Conservation (phyloP, 1,284 basidiomycete genomes). For the Sporisorium reilianum region DNA sequence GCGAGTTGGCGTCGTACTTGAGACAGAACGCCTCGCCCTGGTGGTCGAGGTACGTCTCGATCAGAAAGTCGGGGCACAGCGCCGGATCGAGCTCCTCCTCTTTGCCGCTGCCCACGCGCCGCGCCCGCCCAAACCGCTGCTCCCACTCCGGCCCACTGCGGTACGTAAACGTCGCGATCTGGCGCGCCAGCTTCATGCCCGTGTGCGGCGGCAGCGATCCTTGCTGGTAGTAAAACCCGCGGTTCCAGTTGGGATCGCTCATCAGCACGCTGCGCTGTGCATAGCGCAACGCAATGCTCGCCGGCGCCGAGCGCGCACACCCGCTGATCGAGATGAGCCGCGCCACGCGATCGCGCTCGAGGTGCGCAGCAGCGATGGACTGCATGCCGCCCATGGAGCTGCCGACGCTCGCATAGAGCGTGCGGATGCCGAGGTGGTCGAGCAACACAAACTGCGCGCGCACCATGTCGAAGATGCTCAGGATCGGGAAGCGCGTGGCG, state of each 20-base stretch:
- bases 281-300: conserved; percentile 93
- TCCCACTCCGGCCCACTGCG: conserved; percentile 99
- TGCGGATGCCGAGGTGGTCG: conserved; percentile 85
- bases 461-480: conserved; percentile 96
- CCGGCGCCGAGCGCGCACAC: conserved; percentile 88
- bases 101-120: conserved; percentile 70
- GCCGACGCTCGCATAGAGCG: conserved; percentile 91
- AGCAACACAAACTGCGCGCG: conserved; percentile 89
- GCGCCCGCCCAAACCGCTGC: conserved; percentile 87
- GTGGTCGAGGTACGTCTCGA: conserved; percentile 98
- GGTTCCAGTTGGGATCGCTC: conserved; percentile 99
- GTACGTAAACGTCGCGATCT: conserved; percentile 99
- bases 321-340: conserved; percentile 94
- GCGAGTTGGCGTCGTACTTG: conserved; percentile 98
- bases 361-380: conserved; percentile 91
- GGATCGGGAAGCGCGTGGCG: conserved; percentile 89
- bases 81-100: conserved; percentile 69
- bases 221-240: conserved; percentile 92
- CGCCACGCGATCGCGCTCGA: conserved; percentile 87
- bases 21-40: conserved; percentile 89
- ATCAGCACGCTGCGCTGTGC: conserved; percentile 95
- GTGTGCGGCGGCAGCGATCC: conserved; percentile 88
- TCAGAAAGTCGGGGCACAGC: conserved; percentile 95
- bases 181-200: conserved; percentile 97
- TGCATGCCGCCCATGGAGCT: conserved; percentile 98